phyloP scores from a whole-genome alignment of 495 filamentous ascomycete species.

The Talaromyces nanjingensis region DNA sequence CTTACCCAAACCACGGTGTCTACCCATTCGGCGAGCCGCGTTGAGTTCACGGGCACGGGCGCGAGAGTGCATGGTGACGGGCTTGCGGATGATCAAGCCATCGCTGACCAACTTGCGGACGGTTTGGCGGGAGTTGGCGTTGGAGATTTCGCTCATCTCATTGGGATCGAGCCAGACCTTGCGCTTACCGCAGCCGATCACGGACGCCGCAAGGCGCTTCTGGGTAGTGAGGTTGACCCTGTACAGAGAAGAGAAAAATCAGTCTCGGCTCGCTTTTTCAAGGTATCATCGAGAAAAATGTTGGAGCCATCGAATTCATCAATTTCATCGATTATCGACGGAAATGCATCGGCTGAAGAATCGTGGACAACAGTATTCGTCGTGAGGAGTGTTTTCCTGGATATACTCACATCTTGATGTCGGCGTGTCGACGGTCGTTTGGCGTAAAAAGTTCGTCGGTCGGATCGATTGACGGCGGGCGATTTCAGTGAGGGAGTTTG shows the following conservation, averaged over 20 bases:
- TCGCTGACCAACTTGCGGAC: slow-evolving; percentile 99
- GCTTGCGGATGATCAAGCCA: slow-evolving; percentile 99
- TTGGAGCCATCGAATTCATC: not conserved
- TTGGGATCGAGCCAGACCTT: slow-evolving; percentile 99
- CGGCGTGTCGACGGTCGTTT: slow-evolving; percentile 49
- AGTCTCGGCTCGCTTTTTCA: not conserved
- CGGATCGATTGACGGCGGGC: slow-evolving; percentile 28
- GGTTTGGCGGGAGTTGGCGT: slow-evolving; percentile 99
- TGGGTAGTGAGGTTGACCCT: slow-evolving; percentile 99
- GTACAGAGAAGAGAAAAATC: slow-evolving; percentile 18
- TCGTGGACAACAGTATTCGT: not conserved
- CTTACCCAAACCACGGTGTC: slow-evolving; percentile 99
- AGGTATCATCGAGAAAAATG: not conserved
- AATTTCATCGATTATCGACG: slow-evolving; percentile 13
- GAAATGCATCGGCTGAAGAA: slow-evolving; percentile 4
- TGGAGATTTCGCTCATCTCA: slow-evolving; percentile 98
- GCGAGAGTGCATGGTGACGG: slow-evolving; percentile 98
- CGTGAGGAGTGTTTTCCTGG: slow-evolving; percentile 2
- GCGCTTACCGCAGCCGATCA: slow-evolving; percentile 96
- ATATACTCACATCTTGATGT: slow-evolving; percentile 48
- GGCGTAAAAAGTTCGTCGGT: slow-evolving; percentile 44
- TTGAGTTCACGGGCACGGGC: slow-evolving; percentile 86
- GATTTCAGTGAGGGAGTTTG: slow-evolving; percentile 42
- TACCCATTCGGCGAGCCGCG: slow-evolving; percentile 81
- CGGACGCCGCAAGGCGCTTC: slow-evolving; percentile 98